These are phyloP conservation scores for Chenopodium berlandieri DNA, from an alignment of 148 eudicot species.

Conservation along the genomic window DNA sequence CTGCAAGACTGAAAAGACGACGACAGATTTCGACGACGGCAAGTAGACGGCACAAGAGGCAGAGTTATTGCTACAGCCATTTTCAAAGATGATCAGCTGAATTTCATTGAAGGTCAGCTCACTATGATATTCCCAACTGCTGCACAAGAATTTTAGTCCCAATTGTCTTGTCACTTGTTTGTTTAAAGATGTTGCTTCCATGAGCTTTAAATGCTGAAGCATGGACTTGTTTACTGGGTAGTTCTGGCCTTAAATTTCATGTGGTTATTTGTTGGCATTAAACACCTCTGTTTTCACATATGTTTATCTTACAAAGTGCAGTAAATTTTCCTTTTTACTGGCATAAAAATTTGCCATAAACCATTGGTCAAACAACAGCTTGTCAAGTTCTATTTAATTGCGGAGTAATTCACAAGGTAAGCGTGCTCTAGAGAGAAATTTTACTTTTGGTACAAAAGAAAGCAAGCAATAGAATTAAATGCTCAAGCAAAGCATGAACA, in stretches of 20 bases:
- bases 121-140: slow-evolving; percentile 17
- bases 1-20: not conserved
- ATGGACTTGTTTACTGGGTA: slow-evolving; percentile 5
- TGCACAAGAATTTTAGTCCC: not conserved
- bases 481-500: not conserved
- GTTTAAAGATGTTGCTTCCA: not conserved
- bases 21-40: not conserved
- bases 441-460: not conserved
- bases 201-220: slow-evolving; percentile 22
- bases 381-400: not conserved
- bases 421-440: not conserved
- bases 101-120: not conserved
- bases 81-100: slow-evolving; percentile 12
- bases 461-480: not conserved
- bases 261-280: slow-evolving; percentile 18
- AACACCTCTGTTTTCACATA: not conserved
- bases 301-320: not conserved
- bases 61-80: slow-evolving; percentile 16
- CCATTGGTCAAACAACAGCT: not conserved
- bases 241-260: slow-evolving; percentile 11
- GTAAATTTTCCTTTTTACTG: not conserved
- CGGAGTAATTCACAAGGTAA: not conserved
- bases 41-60: not conserved
- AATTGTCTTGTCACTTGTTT: not conserved
- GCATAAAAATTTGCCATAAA: not conserved